phyloP scores from a whole-genome alignment of 768 basidiomycete genomes.

The Gloeostereum incarnatum region DNA sequence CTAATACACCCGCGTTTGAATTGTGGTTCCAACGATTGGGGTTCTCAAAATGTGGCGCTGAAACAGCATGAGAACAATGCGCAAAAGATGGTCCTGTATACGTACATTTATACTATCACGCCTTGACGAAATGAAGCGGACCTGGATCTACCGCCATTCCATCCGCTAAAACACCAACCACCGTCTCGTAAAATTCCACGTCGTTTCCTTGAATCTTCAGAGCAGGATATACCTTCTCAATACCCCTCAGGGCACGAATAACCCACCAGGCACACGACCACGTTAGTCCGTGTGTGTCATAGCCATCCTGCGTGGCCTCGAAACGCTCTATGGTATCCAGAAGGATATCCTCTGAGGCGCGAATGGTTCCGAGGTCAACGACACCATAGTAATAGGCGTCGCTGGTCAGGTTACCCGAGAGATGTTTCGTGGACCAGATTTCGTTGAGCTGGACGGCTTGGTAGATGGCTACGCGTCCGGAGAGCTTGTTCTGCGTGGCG shows the following conservation, averaged over 20 bases:
- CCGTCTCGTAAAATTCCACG: background rate
- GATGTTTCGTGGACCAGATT: background rate
- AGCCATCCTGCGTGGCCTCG: background rate
- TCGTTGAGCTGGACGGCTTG: background rate
- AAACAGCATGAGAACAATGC: too few relatives aligned
- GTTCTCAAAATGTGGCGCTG: too few relatives aligned
- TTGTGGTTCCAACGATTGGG: too few relatives aligned
- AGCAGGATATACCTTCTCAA: background rate
- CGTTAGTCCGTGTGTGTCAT: slow-evolving; percentile 1
- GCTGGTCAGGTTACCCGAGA: background rate
- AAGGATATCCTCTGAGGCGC: background rate
- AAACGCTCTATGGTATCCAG: background rate
- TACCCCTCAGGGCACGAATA: background rate
- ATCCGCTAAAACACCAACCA: background rate
- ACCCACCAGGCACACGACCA: background rate
- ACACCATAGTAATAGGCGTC: background rate
- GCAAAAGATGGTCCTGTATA: too few relatives aligned
- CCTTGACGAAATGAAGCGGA: background rate
- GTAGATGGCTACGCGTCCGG: background rate
- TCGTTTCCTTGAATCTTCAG: background rate
- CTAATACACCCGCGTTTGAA: too few relatives aligned
- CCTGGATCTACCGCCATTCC: background rate
- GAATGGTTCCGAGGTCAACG: background rate
- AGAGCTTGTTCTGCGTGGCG: background rate
- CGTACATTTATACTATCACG: background rate